Percentiles rank a stretch among this genome's conserved stretches.
phyloP scores from a whole-genome alignment of 1,139 yeast species.

The Suhomyces bolitotheri region DNA sequence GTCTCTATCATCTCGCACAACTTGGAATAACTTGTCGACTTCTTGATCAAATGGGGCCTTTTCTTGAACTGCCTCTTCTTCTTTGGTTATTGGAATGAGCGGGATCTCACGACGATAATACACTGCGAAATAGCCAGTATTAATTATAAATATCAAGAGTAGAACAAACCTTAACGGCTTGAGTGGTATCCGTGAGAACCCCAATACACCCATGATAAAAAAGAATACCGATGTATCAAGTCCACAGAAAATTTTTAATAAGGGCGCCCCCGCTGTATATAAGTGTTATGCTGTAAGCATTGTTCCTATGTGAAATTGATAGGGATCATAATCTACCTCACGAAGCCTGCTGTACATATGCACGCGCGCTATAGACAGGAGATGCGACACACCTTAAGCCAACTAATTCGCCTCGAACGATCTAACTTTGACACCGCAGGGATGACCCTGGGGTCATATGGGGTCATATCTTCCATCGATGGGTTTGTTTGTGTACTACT shows the following conservation, averaged over 20 bases:
- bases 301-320: background rate
- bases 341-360: background rate
- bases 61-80: background rate
- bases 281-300: background rate
- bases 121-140: constrained; percentile 7
- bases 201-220: constrained; percentile 4
- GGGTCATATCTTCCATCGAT: too few species aligned
- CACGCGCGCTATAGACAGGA: too few species aligned
- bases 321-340: background rate
- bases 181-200: constrained; percentile 1
- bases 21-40: constrained; percentile 7
- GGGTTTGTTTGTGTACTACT: too few species aligned
- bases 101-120: constrained; percentile 3
- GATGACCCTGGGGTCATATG: too few species aligned
- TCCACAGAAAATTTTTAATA: too few species aligned
- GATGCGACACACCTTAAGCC: too few species aligned
- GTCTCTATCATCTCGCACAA: constrained; percentile 13
- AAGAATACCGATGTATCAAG: too few species aligned
- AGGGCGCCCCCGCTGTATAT: too few species aligned
- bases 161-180: constrained; percentile 6
- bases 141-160: constrained; percentile 6
- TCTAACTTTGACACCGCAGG: too few species aligned
- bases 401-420: too few species aligned
- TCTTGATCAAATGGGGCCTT: constrained; percentile 2
- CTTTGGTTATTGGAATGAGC: background rate